Evolutionary conservation across 2,329 filamentous ascomycete genomes (phyloP), one percentile per base, ranked within the genome.

Genomic region (Ophiosphaerella herpotricha): DNA sequence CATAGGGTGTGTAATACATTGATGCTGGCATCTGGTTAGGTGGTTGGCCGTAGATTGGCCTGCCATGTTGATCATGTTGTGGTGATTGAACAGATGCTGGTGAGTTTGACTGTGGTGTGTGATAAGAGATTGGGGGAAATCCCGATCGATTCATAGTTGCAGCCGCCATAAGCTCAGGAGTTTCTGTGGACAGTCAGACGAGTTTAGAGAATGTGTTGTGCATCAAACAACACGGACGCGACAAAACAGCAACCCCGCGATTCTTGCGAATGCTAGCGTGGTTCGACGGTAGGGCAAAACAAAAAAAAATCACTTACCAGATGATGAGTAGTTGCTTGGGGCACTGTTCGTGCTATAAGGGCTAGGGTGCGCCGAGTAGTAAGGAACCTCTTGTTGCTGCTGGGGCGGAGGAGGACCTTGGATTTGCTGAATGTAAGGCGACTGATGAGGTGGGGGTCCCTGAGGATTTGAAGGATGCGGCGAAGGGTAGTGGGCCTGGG

Each of bases 101-200:
- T 47, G 93, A 96, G 75, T 93, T 96, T 48, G 92, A 96, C 77
- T 97, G 92, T 47, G 92, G 91, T 14, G 92, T 95, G 74, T 97
- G 90, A 73, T 97, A 97, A 18, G 66, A 66, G 71, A 96, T 96
- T 53, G 91, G 90, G 63, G 92, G 92, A 72, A 95, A 96, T 16
- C 63, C 65, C 57, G 82, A 75, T 63, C 85, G 81, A 71, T 84
- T 85, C 81, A 87, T 86, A 59, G 84, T 83, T 62, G 84, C 81
- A 61, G 84, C 80, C 56, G 85, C 84, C 85, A 88, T 88, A 67
- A 82, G 78, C 70, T 86, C 84, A 70, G 86, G 85, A 74, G 87
- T 85, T 75, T 90, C 88, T 89, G 85, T 82, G 77, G 65, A 83
- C 80, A 76, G 86, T 87, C 55, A 77, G 74, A 55, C 55, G 45